Percentiles rank a stretch among this genome's conserved stretches.
Conservation (phyloP, 805 yeast species). For the Brettanomyces naardenensis region DNA sequence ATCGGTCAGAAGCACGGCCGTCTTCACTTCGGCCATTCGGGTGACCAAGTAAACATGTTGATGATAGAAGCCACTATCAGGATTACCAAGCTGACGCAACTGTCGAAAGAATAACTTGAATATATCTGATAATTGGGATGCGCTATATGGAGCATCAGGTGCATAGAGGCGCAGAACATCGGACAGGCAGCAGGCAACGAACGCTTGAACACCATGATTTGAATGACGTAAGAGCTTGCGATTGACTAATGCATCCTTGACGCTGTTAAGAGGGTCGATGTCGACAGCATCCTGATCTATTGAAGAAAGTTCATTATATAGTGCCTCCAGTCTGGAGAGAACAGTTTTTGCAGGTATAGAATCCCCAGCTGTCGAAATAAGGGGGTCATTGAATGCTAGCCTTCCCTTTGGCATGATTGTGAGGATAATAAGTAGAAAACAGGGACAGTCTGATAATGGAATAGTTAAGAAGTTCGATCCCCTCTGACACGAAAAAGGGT, state of each 20-base stretch:
- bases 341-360: slow-evolving; percentile 59
- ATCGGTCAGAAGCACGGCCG: slow-evolving; percentile 43
- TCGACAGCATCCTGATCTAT: slow-evolving; percentile 56
- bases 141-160: slow-evolving; percentile 84
- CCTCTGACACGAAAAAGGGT: no score
- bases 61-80: slow-evolving; percentile 51
- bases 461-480: no score
- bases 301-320: slow-evolving; percentile 57
- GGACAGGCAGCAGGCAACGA: slow-evolving; percentile 62
- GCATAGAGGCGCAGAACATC: slow-evolving; percentile 75
- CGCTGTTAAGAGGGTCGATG: slow-evolving; percentile 32
- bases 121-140: slow-evolving; percentile 50
- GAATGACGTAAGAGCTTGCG: slow-evolving; percentile 52
- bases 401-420: no score
- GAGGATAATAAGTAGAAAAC: no score
- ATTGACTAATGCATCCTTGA: slow-evolving; percentile 46
- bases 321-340: slow-evolving; percentile 42
- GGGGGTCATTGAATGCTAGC: slow-evolving; percentile 16
- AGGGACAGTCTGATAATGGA: no score
- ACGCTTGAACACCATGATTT: slow-evolving; percentile 63
- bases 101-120: slow-evolving; percentile 62
- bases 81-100: slow-evolving; percentile 41
- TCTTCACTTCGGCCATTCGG: slow-evolving; percentile 65
- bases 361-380: slow-evolving; percentile 48
- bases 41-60: slow-evolving; percentile 62